A percentile compares a stretch with the other conserved stretches of the same genome.
Conservation (phyloP, 805 yeast species). For the Pichia insulana region DNA sequence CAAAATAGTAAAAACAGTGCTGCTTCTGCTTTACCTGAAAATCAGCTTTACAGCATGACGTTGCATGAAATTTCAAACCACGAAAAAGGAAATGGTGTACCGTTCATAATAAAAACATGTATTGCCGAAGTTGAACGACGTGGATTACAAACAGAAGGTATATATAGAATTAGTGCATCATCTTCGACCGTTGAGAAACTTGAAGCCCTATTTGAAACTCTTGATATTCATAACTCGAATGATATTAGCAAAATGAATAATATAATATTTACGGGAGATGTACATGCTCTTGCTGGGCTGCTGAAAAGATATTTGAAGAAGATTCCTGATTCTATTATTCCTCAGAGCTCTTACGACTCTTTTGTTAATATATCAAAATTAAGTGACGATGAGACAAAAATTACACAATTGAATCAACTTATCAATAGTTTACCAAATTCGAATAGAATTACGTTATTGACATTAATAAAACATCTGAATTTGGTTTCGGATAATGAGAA, state of each 20-base stretch:
- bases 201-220: conserved; percentile 28
- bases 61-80: conserved; percentile 52
- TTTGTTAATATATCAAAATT: conserved; percentile 47
- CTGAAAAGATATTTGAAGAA: conserved; percentile 80
- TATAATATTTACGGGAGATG: conserved; percentile 38
- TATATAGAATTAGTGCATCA: conserved; percentile 85
- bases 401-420: conserved; percentile 38
- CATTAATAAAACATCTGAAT: conserved; percentile 56
- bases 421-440: conserved; percentile 54
- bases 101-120: conserved; percentile 65
- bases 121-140: conserved; percentile 66
- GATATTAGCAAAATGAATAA: conserved; percentile 24
- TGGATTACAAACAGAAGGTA: conserved; percentile 75
- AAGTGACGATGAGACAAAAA: conserved; percentile 21
- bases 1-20: conserved; percentile 8
- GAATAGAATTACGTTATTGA: conserved; percentile 48
- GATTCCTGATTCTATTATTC: conserved; percentile 77
- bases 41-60: conserved; percentile 35
- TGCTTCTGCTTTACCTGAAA: conserved; percentile 19
- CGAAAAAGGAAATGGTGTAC: conserved; percentile 53
- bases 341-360: conserved; percentile 57
- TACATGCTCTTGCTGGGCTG: conserved; percentile 80
- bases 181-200: conserved; percentile 49
- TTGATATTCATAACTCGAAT: conserved; percentile 20
- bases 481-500: conserved; percentile 44